Conservation (phyloP, 164 flowering plant species). For the Nelumbo lutea region DNA sequence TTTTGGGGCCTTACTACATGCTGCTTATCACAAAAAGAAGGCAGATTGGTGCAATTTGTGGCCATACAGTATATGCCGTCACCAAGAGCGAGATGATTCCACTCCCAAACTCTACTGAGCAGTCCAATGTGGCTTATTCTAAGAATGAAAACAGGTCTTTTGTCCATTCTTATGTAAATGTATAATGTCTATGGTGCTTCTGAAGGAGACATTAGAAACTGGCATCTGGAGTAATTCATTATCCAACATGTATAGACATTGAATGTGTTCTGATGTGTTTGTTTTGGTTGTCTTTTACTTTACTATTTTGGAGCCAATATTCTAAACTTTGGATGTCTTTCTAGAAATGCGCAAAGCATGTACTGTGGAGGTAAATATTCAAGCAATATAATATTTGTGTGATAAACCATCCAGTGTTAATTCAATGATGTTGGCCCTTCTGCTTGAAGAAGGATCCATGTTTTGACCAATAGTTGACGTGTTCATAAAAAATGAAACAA, state of each 20-base stretch:
- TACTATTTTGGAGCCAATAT: constrained; percentile 15
- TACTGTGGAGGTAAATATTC: constrained; percentile 18
- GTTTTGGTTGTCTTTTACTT: constrained; percentile 12
- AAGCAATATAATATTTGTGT: constrained; percentile 41
- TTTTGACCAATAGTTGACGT: neutral
- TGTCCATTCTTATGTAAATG: constrained; percentile 77
- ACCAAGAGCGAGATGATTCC: constrained; percentile 83
- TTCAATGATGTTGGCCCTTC: constrained; percentile 23
- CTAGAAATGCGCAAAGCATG: constrained; percentile 21
- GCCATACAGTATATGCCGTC: constrained; percentile 75
- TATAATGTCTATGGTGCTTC: constrained; percentile 42
- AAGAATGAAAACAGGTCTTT: constrained; percentile 97
- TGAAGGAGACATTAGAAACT: constrained; percentile 34
- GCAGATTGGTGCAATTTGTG: constrained; percentile 82
- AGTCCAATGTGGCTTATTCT: constrained; percentile 63
- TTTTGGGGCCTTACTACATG: constrained; percentile 97
- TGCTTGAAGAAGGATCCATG: constrained; percentile 7
- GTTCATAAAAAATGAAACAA: no score
- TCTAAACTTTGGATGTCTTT: constrained; percentile 19
- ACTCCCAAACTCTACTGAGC: constrained; percentile 62
- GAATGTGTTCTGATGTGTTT: constrained; percentile 10
- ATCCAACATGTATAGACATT: constrained; percentile 29
- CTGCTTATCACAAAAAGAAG: constrained; percentile 85
- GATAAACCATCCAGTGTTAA: constrained; percentile 20
- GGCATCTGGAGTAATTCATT: constrained; percentile 19